Evolutionary conservation across 2,329 filamentous ascomycete species (phyloP).

Genomic region (Colletotrichum musae): DNA sequence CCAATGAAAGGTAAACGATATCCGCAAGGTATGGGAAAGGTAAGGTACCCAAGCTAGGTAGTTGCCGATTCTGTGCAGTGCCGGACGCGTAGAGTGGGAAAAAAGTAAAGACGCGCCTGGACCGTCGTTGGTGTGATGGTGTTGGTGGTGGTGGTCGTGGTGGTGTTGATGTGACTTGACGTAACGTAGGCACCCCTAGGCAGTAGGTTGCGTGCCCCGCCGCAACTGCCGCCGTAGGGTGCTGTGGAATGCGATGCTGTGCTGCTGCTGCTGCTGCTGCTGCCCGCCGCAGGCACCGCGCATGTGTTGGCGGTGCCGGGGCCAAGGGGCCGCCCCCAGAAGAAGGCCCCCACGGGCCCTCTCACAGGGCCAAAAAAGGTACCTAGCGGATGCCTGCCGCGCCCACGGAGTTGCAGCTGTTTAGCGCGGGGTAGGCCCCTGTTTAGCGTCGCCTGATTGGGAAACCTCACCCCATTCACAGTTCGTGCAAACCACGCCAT

Average conservation of each 20-base stretch:
- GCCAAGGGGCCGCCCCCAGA: too few species aligned
- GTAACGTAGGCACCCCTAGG: neutral
- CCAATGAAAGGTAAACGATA: too few species aligned
- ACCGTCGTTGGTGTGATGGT: neutral
- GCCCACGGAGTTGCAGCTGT: slow-evolving; percentile 25
- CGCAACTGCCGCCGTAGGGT: neutral
- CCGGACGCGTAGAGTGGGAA: slow-evolving; percentile 17
- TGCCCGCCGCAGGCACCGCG: neutral
- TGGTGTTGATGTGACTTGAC: neutral
- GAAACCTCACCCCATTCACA: slow-evolving; percentile 39
- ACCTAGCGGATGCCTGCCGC: slow-evolving; percentile 23
- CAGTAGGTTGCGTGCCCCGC: neutral
- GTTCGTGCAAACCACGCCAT: slow-evolving; percentile 33
- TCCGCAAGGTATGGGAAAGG: too few species aligned
- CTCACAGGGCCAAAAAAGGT: slow-evolving; percentile 14
- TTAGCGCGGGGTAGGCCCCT: slow-evolving; percentile 38
- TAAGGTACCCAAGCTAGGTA: neutral
- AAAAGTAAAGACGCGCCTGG: neutral
- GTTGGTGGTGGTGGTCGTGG: neutral
- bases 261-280: neutral
- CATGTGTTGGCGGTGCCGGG: neutral
- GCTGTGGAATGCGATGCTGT: neutral
- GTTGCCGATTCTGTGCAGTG: slow-evolving; percentile 10
- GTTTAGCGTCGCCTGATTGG: slow-evolving; percentile 27
- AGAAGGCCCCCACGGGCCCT: too few species aligned